Base-by-base conservation (phyloP, 352 stramenopile species). In the Globisporangium rhizosaccharum region DNA sequence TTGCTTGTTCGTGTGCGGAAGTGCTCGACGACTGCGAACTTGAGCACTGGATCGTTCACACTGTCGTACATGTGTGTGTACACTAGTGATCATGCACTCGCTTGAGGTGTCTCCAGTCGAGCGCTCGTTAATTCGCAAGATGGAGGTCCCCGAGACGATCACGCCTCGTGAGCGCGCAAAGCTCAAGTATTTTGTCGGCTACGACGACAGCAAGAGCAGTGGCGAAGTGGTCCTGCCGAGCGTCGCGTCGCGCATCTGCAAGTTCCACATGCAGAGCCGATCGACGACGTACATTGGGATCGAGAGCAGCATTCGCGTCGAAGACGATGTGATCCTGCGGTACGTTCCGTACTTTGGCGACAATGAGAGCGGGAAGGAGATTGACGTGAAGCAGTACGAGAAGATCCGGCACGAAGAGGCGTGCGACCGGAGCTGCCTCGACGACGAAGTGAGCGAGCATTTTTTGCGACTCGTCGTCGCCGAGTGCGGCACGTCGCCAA, bases 261-360 rank as follows among this genome's bases (percentile, higher is more conserved):
- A 36, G 18, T 69, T 89, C 30, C 73, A 68, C 9, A 73, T 72
- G n/a, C 63, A 90, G 41, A 88, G 80, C 56, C 81, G 63, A 66
- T 87, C 75, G 41, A 92, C 83, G 11, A 69, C 81, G 8, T 90
- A 73, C 42, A 71, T 86, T 1, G 81, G 80, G 11, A 51, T 96
- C 36, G 89, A 82, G 51, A 62, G 67, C 8, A 94, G 88, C 61
- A 72, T 90, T 61, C 75, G 72, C 10, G 78, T 89, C 8, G 86
- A 96, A 52, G 92, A 98, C 61, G 85, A 97, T 59, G 73, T 79
- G n/a, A 87, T 93, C 56, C 62, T 98, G 51, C 77, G 84, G 1
- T 90, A 94, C 61, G 75, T 96, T 25, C 92, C 90, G 9, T 97
- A 97, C 68, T 97, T 97, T 67, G 90, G 88, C 20, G 92, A 98